These are phyloP conservation scores for Canavalia gladiata DNA, from an alignment of 306 rosid genomes.

Conservation along the genomic window DNA sequence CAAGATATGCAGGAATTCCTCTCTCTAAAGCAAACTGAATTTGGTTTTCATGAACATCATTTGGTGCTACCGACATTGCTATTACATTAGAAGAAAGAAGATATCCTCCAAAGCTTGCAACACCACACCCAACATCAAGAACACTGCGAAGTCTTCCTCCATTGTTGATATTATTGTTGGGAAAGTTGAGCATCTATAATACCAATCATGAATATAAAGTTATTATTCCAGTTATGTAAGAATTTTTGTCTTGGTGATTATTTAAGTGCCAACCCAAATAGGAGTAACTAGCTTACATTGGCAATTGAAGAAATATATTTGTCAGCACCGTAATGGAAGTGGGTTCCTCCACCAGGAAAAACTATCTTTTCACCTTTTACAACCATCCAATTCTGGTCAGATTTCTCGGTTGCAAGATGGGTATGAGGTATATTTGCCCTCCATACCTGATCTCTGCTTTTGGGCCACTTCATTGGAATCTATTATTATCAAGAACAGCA, in stretches of 20 bases:
- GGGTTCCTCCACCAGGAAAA: constrained; percentile 98
- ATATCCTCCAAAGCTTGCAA: constrained; percentile 94
- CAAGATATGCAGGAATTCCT: constrained; percentile 95
- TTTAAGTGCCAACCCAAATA: constrained; percentile 30
- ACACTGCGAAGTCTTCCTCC: constrained; percentile 80
- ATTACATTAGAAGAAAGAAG: constrained; percentile 82
- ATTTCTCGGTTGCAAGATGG: constrained; percentile 96
- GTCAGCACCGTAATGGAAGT: constrained; percentile 92
- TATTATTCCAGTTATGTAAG: constrained; percentile 8
- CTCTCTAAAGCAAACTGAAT: constrained; percentile 96
- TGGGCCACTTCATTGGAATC: constrained; percentile 97
- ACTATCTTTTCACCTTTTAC: constrained; percentile 86
- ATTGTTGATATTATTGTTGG: constrained; percentile 74
- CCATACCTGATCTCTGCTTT: constrained; percentile 98
- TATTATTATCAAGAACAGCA: constrained; percentile 51
- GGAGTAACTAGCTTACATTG: constrained; percentile 66
- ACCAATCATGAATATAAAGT: constrained; percentile 45
- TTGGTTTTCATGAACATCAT: constrained; percentile 95
- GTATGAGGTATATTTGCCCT: constrained; percentile 95
- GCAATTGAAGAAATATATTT: constrained; percentile 91
- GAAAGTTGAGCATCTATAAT: constrained; percentile 89
- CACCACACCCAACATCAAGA: constrained; percentile 93
- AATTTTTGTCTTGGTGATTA: constrained; percentile 30
- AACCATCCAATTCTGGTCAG: constrained; percentile 91
- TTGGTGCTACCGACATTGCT: constrained; percentile 93